Evolutionary conservation across 495 filamentous ascomycete genomes (phyloP), one percentile per base, ranked within the genome.

Genomic region (Aspergillus cavernicola): DNA sequence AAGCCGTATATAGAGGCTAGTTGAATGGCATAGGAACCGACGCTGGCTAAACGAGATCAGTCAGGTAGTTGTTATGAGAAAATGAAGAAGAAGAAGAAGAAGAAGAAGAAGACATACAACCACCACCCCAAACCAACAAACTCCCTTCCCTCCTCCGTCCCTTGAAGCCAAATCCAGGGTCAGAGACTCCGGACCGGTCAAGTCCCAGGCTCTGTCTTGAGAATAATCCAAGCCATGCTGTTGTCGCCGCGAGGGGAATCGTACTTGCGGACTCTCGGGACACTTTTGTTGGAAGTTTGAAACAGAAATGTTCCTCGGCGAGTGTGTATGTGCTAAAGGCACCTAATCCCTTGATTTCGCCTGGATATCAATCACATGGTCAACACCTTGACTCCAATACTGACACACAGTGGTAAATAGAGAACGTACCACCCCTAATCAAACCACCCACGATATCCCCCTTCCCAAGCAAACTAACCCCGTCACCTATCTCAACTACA

Each of bases 401-500:
- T n/a, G n/a, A n/a, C n/a, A n/a, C n/a, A n/a, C n/a, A n/a, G n/a
- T n/a, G 52, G 15, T 24, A 24, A 15, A 29, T 12, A 18, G 16
- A 40, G 3, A 29, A 48, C 54, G 49, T 29, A 66, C 62, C 65
- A 32, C 60, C 62, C 60, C 62, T 63, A 10, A 69, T 51, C 9
- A 69, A 39, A 13, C 55, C 64, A 2, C 62, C 69, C 1, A 64
- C 41, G 13, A 60, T n/a, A 56, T 67, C 63, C n/a, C 82, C 81
- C 0, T 54, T 43, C 20, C 69, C 63, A 59, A 79, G 70, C 2
- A 59, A 26, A 18, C 58, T 76, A 6, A 79, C 78, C 11, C 15
- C 54, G 2, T 58, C 47, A 19, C 82, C 82, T n/a, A 80, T 63
- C 16, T 68, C 70, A 8, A 62, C 66, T 13, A 85, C 66, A 4